Percentiles rank a stretch among this genome's conserved stretches.
phyloP scores from a whole-genome alignment of 1,139 yeast genomes.

The Protomyces gravidus region DNA sequence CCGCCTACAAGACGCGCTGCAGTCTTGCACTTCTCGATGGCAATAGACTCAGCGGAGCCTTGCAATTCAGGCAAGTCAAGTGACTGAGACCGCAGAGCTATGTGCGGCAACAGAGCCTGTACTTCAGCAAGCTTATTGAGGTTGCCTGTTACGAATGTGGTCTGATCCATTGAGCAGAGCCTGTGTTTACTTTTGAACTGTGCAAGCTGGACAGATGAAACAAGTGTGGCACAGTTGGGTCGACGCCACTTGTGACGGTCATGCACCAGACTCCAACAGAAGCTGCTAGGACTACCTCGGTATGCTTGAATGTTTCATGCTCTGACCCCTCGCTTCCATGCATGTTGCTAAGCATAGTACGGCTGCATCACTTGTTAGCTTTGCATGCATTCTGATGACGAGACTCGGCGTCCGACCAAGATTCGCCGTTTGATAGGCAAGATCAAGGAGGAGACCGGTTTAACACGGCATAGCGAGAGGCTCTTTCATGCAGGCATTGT shows the following conservation, averaged over 20 bases:
- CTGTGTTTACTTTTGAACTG: too few relatives aligned
- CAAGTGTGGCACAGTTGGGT: too few relatives aligned
- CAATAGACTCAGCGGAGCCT: conserved; percentile 78
- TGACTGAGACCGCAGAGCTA: conserved; percentile 19
- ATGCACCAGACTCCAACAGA: too few relatives aligned
- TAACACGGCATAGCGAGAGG: not conserved
- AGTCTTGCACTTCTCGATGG: conserved; percentile 68
- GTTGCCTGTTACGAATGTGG: conserved; percentile 32
- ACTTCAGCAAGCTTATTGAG: conserved; percentile 30
- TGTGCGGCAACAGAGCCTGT: conserved; percentile 15
- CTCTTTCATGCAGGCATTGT: not conserved
- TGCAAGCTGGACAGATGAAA: too few relatives aligned
- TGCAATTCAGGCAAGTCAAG: conserved; percentile 57
- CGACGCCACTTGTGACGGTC: too few relatives aligned
- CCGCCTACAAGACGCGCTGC: conserved; percentile 63
- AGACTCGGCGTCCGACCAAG: not conserved
- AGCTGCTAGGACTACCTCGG: too few relatives aligned
- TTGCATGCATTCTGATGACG: not conserved
- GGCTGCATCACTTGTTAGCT: too few relatives aligned
- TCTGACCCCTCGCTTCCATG: too few relatives aligned
- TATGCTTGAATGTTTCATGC: too few relatives aligned
- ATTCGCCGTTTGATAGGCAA: not conserved
- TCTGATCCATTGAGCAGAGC: conserved; percentile 24
- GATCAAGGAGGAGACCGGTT: not conserved
- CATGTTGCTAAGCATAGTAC: too few relatives aligned